A percentile compares a stretch with the other conserved stretches of the same genome.
phyloP scores from a whole-genome alignment of 768 basidiomycete species.

The Lactarius hengduanensis region DNA sequence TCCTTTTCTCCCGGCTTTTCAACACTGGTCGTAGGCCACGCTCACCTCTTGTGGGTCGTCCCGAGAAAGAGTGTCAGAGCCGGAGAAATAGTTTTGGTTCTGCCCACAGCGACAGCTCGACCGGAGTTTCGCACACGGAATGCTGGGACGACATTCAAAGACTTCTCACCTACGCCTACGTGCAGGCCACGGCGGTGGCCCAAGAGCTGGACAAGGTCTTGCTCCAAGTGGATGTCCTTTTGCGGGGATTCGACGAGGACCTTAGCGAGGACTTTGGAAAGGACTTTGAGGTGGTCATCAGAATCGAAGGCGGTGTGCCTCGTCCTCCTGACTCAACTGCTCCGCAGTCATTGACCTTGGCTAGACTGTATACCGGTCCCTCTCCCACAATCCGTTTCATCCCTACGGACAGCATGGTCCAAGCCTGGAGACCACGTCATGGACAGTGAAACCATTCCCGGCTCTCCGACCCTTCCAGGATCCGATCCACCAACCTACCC shows the following conservation, averaged over 20 bases:
- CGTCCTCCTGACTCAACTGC: not conserved
- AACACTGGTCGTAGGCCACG: slow-evolving; percentile 33
- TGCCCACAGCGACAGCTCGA: slow-evolving; percentile 18
- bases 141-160: slow-evolving; percentile 70
- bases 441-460: slow-evolving; percentile 8
- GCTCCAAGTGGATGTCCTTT: slow-evolving; percentile 75
- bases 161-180: slow-evolving; percentile 81
- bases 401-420: slow-evolving; percentile 26
- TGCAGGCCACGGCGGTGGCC: slow-evolving; percentile 76
- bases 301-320: slow-evolving; percentile 32
- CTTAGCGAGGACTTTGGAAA: slow-evolving; percentile 39
- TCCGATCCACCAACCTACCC: slow-evolving; percentile 43
- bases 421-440: slow-evolving; percentile 23
- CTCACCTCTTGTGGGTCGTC: slow-evolving; percentile 6
- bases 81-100: slow-evolving; percentile 21
- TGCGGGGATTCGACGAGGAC: slow-evolving; percentile 54
- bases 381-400: slow-evolving; percentile 25
- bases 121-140: slow-evolving; percentile 41
- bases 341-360: not conserved
- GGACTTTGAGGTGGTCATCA: slow-evolving; percentile 37
- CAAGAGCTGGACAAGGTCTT: slow-evolving; percentile 65
- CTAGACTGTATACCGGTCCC: slow-evolving; percentile 30
- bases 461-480: slow-evolving; percentile 20
- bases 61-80: slow-evolving; percentile 8
- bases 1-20: slow-evolving; percentile 66